These are phyloP conservation scores for Prunus yedoensis DNA, from an alignment of 331 rosid genomes.

Conservation along the genomic window DNA sequence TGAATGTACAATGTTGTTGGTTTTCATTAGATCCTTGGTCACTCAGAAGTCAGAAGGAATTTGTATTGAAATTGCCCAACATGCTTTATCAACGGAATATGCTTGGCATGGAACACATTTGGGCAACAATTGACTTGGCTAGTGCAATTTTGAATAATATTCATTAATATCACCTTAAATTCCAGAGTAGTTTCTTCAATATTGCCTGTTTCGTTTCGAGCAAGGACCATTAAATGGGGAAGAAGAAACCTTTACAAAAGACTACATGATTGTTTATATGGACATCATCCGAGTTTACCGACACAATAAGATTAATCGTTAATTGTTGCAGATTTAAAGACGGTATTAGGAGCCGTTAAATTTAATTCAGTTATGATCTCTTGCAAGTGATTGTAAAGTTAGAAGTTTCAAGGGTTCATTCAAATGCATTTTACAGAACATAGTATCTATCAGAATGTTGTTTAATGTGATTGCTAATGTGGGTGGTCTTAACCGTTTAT, in stretches of 20 bases:
- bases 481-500: constrained; percentile 14
- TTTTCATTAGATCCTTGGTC: neutral
- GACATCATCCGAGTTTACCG: neutral
- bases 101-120: neutral
- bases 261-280: neutral
- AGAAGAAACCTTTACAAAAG: neutral
- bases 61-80: neutral
- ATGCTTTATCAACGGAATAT: neutral
- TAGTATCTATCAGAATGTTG: neutral
- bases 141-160: no score
- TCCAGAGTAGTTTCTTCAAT: neutral
- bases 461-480: constrained; percentile 7
- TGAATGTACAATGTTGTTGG: neutral
- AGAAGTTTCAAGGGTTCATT: neutral
- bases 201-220: neutral
- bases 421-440: neutral
- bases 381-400: neutral
- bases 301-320: neutral
- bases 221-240: neutral
- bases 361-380: neutral
- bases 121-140: neutral
- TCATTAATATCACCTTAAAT: neutral
- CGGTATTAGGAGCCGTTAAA: neutral
- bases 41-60: neutral
- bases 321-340: neutral